phyloP scores from a whole-genome alignment of 2,329 filamentous ascomycete genomes.

The Trichophyton simii region DNA sequence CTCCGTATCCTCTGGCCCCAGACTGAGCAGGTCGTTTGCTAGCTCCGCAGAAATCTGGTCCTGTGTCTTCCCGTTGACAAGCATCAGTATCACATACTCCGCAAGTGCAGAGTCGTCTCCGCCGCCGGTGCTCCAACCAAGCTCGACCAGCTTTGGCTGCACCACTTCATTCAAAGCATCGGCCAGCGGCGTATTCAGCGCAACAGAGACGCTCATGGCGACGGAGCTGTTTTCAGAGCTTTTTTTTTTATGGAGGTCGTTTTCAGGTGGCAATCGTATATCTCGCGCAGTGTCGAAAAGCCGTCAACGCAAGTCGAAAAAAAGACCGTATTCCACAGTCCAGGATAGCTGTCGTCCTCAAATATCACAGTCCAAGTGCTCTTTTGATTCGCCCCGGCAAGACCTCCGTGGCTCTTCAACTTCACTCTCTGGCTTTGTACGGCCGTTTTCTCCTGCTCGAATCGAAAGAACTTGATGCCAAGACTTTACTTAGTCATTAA shows the following conservation, averaged over 20 bases:
- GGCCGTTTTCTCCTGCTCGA: not conserved
- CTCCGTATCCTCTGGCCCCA: slow-evolving; percentile 69
- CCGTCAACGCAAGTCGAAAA: not conserved
- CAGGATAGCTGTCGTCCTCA: not conserved
- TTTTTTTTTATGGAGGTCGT: not conserved
- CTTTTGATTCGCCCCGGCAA: no score
- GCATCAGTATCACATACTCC: slow-evolving; percentile 95
- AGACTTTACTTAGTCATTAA: not conserved
- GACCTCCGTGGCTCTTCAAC: not conserved
- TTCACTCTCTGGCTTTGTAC: not conserved
- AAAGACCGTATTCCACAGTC: not conserved
- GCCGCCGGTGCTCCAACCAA: slow-evolving; percentile 77
- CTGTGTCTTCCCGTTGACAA: slow-evolving; percentile 87
- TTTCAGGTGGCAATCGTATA: not conserved
- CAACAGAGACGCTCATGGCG: slow-evolving; percentile 64
- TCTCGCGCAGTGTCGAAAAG: not conserved
- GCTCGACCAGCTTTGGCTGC: slow-evolving; percentile 81
- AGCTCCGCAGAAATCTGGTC: slow-evolving; percentile 81
- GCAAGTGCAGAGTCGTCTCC: slow-evolving; percentile 72
- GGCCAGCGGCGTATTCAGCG: slow-evolving; percentile 68
- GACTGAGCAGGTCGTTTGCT: slow-evolving; percentile 69
- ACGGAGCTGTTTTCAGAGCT: not conserved
- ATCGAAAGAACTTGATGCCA: not conserved
- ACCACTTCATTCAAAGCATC: slow-evolving; percentile 70
- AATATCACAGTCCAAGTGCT: no score